These are phyloP conservation scores for Fusarium kyushuense DNA, from an alignment of 2,329 filamentous ascomycete species.

Conservation along the genomic window DNA sequence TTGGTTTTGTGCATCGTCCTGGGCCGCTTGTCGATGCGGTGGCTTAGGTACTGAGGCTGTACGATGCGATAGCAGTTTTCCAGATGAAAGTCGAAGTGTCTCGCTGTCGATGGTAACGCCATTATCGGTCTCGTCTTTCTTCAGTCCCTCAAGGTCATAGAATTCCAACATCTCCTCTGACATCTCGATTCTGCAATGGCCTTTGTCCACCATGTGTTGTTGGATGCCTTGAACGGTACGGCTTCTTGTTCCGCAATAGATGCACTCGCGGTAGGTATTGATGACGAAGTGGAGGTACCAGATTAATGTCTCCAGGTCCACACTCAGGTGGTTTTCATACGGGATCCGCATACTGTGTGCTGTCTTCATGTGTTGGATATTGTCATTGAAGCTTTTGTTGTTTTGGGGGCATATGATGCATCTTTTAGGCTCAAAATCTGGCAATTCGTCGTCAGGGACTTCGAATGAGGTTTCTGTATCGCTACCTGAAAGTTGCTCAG, in stretches of 20 bases:
- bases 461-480: not conserved
- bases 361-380: constrained; percentile 62
- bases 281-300: constrained; percentile 63
- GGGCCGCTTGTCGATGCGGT: not conserved
- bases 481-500: not conserved
- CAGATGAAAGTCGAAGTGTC: constrained; percentile 31
- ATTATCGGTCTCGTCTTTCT: not conserved
- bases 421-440: constrained; percentile 46
- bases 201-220: constrained; percentile 64
- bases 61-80: constrained; percentile 39
- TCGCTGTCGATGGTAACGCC: not conserved
- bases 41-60: not conserved
- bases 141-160: constrained; percentile 49
- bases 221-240: constrained; percentile 59
- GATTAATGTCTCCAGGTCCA: constrained; percentile 62
- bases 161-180: constrained; percentile 54
- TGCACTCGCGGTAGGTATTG: constrained; percentile 62
- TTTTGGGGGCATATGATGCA: constrained; percentile 59
- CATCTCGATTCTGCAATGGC: constrained; percentile 61
- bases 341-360: constrained; percentile 61
- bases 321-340: constrained; percentile 53
- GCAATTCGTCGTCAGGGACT: not conserved
- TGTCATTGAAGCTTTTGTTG: constrained; percentile 52
- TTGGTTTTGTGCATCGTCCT: not conserved
- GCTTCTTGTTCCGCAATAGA: constrained; percentile 61